These are phyloP conservation scores for Saxophila tyrrhenica DNA, from an alignment of 495 filamentous ascomycete genomes.

Conservation along the genomic window DNA sequence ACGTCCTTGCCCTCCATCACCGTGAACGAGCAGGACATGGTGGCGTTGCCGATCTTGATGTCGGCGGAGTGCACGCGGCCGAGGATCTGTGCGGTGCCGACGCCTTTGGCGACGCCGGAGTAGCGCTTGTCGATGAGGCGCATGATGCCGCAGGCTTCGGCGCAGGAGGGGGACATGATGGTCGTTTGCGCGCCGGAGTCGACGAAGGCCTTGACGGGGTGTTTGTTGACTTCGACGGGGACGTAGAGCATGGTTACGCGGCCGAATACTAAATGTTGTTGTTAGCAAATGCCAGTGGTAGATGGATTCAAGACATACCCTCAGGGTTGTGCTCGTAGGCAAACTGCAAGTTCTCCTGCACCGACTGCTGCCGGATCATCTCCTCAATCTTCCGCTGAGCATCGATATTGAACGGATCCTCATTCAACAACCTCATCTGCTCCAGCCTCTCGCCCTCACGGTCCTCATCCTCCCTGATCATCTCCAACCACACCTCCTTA, in stretches of 20 bases:
- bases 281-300: not conserved
- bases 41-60: conserved; percentile 81
- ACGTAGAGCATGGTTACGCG: conserved; percentile 93
- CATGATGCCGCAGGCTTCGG: conserved; percentile 89
- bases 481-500: conserved; percentile 51
- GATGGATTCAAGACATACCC: conserved; percentile 41
- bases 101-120: conserved; percentile 79
- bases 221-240: conserved; percentile 85
- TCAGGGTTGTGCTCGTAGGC: conserved; percentile 95
- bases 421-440: conserved; percentile 70
- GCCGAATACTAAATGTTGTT: conserved; percentile 58
- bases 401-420: conserved; percentile 83
- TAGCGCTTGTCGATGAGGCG: conserved; percentile 89
- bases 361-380: conserved; percentile 85
- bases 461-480: conserved; percentile 56
- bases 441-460: conserved; percentile 62
- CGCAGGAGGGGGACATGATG: conserved; percentile 93
- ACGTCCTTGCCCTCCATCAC: conserved; percentile 99
- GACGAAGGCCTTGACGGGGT: conserved; percentile 89
- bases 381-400: conserved; percentile 91
- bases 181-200: conserved; percentile 97
- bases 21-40: conserved; percentile 91
- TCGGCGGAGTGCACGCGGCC: conserved; percentile 89
- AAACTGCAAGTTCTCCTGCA: conserved; percentile 88
- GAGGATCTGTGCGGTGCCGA: conserved; percentile 87